Base-by-base conservation (phyloP, 768 basidiomycete species). In the Tephrocybe sp. region DNA sequence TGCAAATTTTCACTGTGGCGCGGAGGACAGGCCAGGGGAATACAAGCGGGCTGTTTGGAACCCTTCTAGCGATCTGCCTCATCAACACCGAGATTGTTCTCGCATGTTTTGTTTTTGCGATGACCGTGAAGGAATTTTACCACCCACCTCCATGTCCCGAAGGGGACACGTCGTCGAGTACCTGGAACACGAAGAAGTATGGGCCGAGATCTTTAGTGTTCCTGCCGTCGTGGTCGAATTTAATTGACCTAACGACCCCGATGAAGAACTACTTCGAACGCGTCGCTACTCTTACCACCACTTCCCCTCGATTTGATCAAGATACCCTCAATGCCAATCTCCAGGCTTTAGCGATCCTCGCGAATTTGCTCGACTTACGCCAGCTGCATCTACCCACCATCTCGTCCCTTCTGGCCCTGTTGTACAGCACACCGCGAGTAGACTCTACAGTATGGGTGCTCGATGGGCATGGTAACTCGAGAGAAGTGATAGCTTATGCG, bases 31-130 rank as follows among this genome's bases (percentile, higher is more conserved):
- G 81, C 24, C 80, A 81, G 45, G 70, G 75, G 25, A 78, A 84
- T 38, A 80, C 81, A 1, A 67, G 77, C n/a, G 69, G 72, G 25
- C 81, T 88, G 74, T 88, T 83, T 61, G 75, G 77, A 45, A 72
- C 73, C 1, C 66, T 90, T 43, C 73, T 91, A 56, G 71, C 77
- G 3, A 76, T 84, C 8, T 87, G 85, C 50, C 70, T 93, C 17
- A 63, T 90, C 33, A 88, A 92, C 44, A 88, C 88, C 21, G 90
- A 93, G 62, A 83, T 93, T 43, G 76, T 92, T 34, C 73, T 88
- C n/a, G 89, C 81, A 0, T 84, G 86, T 1, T 67, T 91, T 23
- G 68, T 90, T 4, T 88, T 91, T 50, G 85, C 77, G 1, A 66
- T 81, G 36, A 61, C 88, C 17, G 67, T 88, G 37, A 80, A 85